Base-by-base conservation (phyloP, 2,329 filamentous ascomycete genomes). In the Arthrobotrys sinensis region DNA sequence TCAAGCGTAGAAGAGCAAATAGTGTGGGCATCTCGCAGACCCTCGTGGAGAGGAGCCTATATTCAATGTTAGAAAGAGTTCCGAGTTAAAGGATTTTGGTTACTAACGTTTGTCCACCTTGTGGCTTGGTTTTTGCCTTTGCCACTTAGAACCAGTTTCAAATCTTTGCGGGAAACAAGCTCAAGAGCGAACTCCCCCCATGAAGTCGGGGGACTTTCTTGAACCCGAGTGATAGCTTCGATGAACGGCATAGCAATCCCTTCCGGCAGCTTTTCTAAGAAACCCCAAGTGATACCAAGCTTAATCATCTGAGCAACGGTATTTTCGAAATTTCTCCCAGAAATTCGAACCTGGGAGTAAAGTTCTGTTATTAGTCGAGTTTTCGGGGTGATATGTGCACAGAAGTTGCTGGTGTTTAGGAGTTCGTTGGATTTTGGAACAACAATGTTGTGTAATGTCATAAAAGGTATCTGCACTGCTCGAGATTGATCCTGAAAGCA, bases 221-320 rank as follows among this genome's bases (percentile, higher is more conserved):
- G 94, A 80, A 93, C 97, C 80, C 90, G 88, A n/a, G 91, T 89
- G 46, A 98, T 93, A 4, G 91, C 90, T 85, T 98, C 94, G 82
- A 92, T 91, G 12, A 98, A 86, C 0, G 93, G 92, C 1, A 91
- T 89, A 67, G 92, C 88, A n/a, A 97, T 87, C 28, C 93, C 90
- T 84, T 97, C 93, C 1, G 96, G 95, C 0, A 98, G 86, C 0
- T 92, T 94, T 80, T 97, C 93, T 14, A 98, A 87, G 60, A 94
- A 86, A 24, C 88, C 86, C 8, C 85, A 84, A 5, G 88, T 90
- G 55, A 97, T 89, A 0, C 91, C 91, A 78, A 91, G 91, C 50
- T 89, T 86, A 75, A 91, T 87, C 85, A 97, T 91, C 24, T 91
- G 87, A 82, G 96, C 91, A 1, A 96, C 91, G 80, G 92, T 89